phyloP scores from a whole-genome alignment of 768 basidiomycete genomes.

The Antrodiella citrinella region DNA sequence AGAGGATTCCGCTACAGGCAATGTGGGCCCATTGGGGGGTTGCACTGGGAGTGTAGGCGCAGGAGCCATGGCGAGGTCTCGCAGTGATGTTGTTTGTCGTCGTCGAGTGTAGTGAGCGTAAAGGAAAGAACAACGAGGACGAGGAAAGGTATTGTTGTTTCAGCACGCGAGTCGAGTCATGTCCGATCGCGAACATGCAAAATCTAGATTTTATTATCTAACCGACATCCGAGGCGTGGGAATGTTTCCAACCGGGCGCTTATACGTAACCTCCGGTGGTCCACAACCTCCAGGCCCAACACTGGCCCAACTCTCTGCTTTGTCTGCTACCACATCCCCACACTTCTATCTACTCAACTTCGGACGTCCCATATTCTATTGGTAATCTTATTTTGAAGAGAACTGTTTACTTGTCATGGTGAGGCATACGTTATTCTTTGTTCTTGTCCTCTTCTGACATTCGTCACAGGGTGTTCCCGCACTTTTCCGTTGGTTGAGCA shows the following conservation, averaged over 20 bases:
- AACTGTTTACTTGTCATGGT: too few relatives aligned
- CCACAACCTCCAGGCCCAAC: neutral
- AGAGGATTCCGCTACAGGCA: slow-evolving; percentile 8
- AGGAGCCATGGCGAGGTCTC: slow-evolving; percentile 13
- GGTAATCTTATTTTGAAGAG: neutral
- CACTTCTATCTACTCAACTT: too few relatives aligned
- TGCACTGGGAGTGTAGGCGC: slow-evolving; percentile 18
- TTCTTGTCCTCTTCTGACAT: too few relatives aligned
- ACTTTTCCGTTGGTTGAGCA: slow-evolving; percentile 96
- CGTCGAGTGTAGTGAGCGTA: neutral
- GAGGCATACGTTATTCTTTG: too few relatives aligned
- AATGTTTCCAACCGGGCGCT: neutral
- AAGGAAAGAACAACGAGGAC: neutral
- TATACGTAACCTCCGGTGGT: neutral
- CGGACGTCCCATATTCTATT: too few relatives aligned
- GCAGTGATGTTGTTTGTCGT: neutral
- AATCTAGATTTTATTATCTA: neutral
- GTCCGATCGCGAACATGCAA: neutral
- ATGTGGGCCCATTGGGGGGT: slow-evolving; percentile 13
- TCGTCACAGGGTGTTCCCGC: slow-evolving; percentile 84
- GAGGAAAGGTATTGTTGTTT: neutral
- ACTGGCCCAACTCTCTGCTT: neutral
- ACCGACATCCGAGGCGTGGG: neutral
- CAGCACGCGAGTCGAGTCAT: slow-evolving; percentile 6
- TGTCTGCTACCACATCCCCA: neutral